Base-by-base conservation (phyloP, 2,329 filamentous ascomycete genomes). In the Lachnellula subtilissima region DNA sequence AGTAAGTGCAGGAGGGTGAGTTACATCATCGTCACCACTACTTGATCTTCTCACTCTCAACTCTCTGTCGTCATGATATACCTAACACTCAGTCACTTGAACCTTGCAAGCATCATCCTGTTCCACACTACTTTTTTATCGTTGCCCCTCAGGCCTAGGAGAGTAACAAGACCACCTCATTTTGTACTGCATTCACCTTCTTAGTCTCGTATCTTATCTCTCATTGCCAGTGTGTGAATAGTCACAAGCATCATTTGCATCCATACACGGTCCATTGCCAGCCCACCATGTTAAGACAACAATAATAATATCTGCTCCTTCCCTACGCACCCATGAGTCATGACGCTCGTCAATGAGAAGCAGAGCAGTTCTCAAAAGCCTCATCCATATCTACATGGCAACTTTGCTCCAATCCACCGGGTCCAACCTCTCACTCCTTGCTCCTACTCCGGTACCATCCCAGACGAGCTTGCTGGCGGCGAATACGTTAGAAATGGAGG, bases 401-500 rank as follows among this genome's bases (percentile, higher is more conserved):
- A 89, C 68, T 89, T 88, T 67, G 85, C 86, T 0, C 86, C 87
- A 0, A 79, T 88, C 1, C 76, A 81, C 5, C 75, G 75, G 50
- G 81, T 78, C 40, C 73, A 78, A 19, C 71, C 76, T 9, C 74
- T 86, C 15, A 85, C 79, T 28, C 75, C 77, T 50, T 88, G 86
- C 59, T 63, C 72, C 1, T 81, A 79, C 64, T 74, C 75, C 2
- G 86, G 86, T 6, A 67, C 59, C 0, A 84, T 89, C 50, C 86
- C 87, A 1, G 59, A 72, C n/a, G 86, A 88, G 58, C 76, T 90
- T 42, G 76, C 77, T 8, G 86, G 85, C 1, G 86, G 86, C 12
- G 80, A 89, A 69, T 89, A 89, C 64, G 81, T 89, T 28, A 81
- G 86, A 15, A 90, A 89, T 66, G 86, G 87, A 42, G 84, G 82